Evolutionary conservation across 179 eudicot genomes (phyloP), one percentile per base, ranked within the genome.

Genomic region (Actinidia arguta): DNA sequence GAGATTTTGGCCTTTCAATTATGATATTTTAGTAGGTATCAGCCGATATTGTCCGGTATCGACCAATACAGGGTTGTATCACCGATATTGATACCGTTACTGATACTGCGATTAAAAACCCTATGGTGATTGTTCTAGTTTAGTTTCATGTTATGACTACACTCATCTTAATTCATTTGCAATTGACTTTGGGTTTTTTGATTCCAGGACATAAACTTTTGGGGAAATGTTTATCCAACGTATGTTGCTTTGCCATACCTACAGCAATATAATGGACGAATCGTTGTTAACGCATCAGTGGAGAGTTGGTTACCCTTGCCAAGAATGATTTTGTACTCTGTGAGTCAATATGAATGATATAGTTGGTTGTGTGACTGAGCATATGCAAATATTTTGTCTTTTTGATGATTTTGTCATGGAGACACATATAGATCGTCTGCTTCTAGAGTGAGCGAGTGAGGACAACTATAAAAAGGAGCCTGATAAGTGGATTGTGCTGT

Each of bases 151-250:
- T 14, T 54, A 56, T 20, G 50, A 42, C 36, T 18, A 55, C 76
- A 42, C 42, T 42, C 11, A 36, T 22, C 66, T 75, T 11, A 18
- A 24, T 22, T 10, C 16, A 18, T 82, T 70, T 69, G 17, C 2
- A 20, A 24, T 39, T 44, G 68, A 39, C 22, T 76, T 59, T 78
- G 9, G 61, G 51, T 59, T 56, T 62, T 56, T 73, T 73, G 9
- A 14, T 59, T 51, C 3, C 82, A 94, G 98, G 99, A 95, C 84
- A 95, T 95, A 84, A 95, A 95, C 76, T 94, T 95, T 84, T 94
- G 98, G 99, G 99, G 99, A 62, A 95, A 95, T 85, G 94, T 95
- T 58, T 93, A 94, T 85, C 99, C 99, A 70, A 94, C 99, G 0
- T 91, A 92, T 81, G 89, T 91, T 50, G 97, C 98, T 44, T 95